Conservation (phyloP, 1,284 basidiomycete species). For the Microstroma glucosiphilum region DNA sequence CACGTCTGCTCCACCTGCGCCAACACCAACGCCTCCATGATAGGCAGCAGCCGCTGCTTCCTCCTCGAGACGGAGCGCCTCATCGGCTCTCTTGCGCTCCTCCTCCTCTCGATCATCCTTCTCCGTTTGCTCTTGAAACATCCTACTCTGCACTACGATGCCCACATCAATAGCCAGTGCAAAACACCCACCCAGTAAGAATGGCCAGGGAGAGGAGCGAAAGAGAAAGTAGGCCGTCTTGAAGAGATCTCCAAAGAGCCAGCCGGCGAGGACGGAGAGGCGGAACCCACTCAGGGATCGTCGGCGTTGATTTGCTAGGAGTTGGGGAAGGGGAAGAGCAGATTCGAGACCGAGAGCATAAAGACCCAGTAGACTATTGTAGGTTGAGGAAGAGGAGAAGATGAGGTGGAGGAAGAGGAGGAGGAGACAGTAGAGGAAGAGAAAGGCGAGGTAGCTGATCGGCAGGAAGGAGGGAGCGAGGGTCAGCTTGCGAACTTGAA, state of each 20-base stretch:
- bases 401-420: constrained; percentile 55
- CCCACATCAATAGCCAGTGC: constrained; percentile 49
- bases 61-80: too few species aligned
- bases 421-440: constrained; percentile 62
- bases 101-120: constrained; percentile 27
- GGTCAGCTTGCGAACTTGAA: too few species aligned
- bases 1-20: too few species aligned
- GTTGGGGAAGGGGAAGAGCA: constrained; percentile 31
- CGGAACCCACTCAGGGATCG: constrained; percentile 76
- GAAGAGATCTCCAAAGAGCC: constrained; percentile 51
- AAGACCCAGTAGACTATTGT: constrained; percentile 67
- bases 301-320: constrained; percentile 60
- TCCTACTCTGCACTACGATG: constrained; percentile 41
- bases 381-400: constrained; percentile 52
- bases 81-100: too few species aligned
- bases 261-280: constrained; percentile 63
- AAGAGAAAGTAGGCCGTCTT: constrained; percentile 44
- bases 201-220: constrained; percentile 25
- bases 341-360: constrained; percentile 61
- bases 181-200: constrained; percentile 29
- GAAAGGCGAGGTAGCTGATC: constrained; percentile 69
- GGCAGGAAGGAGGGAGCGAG: too few species aligned
- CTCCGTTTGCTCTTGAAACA: constrained; percentile 44
- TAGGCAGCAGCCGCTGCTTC: too few species aligned
- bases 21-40: too few species aligned